Evolutionary conservation across 176 grass and related monocot genomes (phyloP).

Genomic region (Echinochloa phyllopogon): DNA sequence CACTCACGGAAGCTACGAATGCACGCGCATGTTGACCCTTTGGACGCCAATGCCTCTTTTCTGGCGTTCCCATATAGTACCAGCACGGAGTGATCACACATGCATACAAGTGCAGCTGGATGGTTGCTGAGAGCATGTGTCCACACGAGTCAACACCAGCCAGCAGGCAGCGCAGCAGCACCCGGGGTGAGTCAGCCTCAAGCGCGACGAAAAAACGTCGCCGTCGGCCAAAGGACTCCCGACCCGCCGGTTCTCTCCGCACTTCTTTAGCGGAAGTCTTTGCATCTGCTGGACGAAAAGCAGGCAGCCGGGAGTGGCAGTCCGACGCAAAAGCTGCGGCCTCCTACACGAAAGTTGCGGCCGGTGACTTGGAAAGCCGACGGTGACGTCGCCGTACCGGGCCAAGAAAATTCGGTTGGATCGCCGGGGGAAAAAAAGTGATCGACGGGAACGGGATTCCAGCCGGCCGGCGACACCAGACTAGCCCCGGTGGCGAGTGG

Average conservation of each 20-base stretch:
- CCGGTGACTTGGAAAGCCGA: slow-evolving; percentile 64
- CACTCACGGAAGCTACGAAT: not conserved
- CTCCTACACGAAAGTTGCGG: slow-evolving; percentile 50
- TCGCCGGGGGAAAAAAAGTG: not conserved
- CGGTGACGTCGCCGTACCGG: slow-evolving; percentile 41
- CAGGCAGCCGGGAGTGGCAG: slow-evolving; percentile 46
- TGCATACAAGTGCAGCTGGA: not conserved
- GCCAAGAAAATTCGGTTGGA: slow-evolving; percentile 26
- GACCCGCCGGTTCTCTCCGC: slow-evolving; percentile 14
- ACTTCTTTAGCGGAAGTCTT: not conserved
- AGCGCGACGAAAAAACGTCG: not conserved
- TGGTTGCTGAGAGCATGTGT: not conserved
- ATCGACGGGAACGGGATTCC: slow-evolving; percentile 33
- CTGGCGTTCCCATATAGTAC: not conserved
- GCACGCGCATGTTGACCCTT: not conserved
- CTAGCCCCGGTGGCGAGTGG: too few relatives aligned
- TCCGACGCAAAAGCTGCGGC: slow-evolving; percentile 50
- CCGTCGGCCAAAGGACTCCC: slow-evolving; percentile 38
- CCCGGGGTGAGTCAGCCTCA: slow-evolving; percentile 18
- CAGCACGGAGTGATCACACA: not conserved
- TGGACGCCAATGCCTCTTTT: too few relatives aligned
- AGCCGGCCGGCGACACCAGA: not conserved
- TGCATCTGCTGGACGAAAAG: slow-evolving; percentile 41
- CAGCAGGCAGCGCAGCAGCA: not conserved
- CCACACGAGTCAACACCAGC: slow-evolving; percentile 37